A percentile compares a stretch with the other conserved stretches of the same genome.
These are phyloP conservation scores for Aspergillus pseudoglaucus DNA, from an alignment of 2,329 filamentous ascomycete genomes.

Conservation along the genomic window DNA sequence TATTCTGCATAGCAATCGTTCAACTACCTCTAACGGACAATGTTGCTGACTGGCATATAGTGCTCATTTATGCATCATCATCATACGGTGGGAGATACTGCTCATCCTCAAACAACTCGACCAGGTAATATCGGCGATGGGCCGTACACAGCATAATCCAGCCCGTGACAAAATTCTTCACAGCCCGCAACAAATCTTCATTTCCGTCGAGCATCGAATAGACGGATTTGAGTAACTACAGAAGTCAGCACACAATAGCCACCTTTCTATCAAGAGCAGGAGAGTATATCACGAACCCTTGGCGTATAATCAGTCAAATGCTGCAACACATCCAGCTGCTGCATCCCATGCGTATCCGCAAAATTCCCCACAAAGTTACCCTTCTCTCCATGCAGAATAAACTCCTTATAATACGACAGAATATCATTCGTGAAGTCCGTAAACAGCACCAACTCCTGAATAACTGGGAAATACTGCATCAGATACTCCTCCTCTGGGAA, in stretches of 20 bases:
- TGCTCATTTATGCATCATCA: constrained; percentile 1
- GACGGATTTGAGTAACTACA: constrained; percentile 4
- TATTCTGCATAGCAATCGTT: not conserved
- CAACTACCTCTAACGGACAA: not conserved
- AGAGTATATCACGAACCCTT: not conserved
- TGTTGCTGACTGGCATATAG: not conserved
- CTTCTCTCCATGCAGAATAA: constrained; percentile 4
- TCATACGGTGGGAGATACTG: constrained; percentile 8
- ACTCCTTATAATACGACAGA: constrained; percentile 11
- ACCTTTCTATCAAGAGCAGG: not conserved
- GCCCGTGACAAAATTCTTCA: constrained; percentile 5
- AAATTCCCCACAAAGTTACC: constrained; percentile 10
- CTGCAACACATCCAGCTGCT: constrained; percentile 8
- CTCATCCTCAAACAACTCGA: constrained; percentile 10
- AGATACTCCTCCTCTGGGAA: constrained; percentile 7
- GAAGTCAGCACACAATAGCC: not conserved
- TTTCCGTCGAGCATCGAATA: constrained; percentile 1
- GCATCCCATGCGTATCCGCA: constrained; percentile 5
- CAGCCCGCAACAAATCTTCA: not conserved
- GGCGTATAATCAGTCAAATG: constrained; percentile 7
- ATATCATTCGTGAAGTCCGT: constrained; percentile 12
- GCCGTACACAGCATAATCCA: constrained; percentile 9
- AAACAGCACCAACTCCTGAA: constrained; percentile 7
- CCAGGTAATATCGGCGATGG: constrained; percentile 7
- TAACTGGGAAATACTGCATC: constrained; percentile 7